A percentile compares a stretch with the other conserved stretches of the same genome.
Evolutionary conservation across 2,329 filamentous ascomycete species (phyloP).

Genomic region (Alternaria ethzedia): DNA sequence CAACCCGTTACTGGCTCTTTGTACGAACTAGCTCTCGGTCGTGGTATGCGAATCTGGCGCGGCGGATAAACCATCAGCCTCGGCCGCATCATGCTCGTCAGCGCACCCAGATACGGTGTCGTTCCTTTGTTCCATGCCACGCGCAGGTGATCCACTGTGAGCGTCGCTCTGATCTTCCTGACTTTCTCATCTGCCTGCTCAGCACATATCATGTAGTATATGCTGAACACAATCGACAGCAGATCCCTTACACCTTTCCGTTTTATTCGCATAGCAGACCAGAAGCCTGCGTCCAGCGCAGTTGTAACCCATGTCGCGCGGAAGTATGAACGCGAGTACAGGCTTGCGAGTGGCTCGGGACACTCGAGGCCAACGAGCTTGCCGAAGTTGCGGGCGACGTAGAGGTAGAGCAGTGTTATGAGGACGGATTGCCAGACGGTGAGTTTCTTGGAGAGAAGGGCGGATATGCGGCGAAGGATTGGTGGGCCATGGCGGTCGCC

Average conservation of each 20-base stretch:
- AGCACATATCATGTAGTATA: slow-evolving; percentile 91
- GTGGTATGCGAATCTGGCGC: slow-evolving; percentile 80
- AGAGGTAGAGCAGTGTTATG: slow-evolving; percentile 87
- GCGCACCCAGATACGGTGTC: slow-evolving; percentile 79
- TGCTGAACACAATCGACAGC: slow-evolving; percentile 80
- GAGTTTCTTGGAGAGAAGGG: slow-evolving; percentile 70
- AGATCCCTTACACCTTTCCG: slow-evolving; percentile 82
- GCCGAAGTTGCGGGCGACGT: slow-evolving; percentile 90
- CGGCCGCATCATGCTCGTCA: slow-evolving; percentile 77
- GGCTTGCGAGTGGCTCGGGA: slow-evolving; percentile 90
- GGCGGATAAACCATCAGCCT: slow-evolving; percentile 82
- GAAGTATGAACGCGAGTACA: slow-evolving; percentile 92
- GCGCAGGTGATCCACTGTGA: slow-evolving; percentile 90
- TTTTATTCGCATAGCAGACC: slow-evolving; percentile 94
- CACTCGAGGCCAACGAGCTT: slow-evolving; percentile 89
- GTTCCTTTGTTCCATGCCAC: slow-evolving; percentile 96
- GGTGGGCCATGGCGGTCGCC: slow-evolving; percentile 91
- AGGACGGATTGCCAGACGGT: slow-evolving; percentile 91
- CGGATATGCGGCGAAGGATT: slow-evolving; percentile 72
- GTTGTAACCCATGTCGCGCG: slow-evolving; percentile 97
- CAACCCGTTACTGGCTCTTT: slow-evolving; percentile 82
- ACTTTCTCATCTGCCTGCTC: slow-evolving; percentile 98
- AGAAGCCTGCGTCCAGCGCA: slow-evolving; percentile 93
- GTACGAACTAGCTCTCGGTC: slow-evolving; percentile 81
- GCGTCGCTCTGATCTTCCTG: slow-evolving; percentile 80